These are phyloP conservation scores for Hypoxylon intermedium DNA, from an alignment of 495 filamentous ascomycete genomes.

Conservation along the genomic window DNA sequence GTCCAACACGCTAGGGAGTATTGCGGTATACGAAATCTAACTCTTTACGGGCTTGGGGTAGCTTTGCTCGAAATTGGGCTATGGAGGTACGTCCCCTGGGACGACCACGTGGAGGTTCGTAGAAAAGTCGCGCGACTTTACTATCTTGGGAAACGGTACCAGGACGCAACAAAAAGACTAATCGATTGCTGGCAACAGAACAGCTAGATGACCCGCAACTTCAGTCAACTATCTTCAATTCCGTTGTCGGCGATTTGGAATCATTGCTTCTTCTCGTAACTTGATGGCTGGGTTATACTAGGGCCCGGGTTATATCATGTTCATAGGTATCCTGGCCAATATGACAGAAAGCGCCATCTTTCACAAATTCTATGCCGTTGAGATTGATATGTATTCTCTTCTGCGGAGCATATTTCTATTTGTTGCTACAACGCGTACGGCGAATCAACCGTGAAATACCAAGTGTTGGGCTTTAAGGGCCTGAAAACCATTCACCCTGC, in stretches of 20 bases:
- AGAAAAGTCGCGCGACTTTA: not conserved
- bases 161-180: slow-evolving; percentile 7
- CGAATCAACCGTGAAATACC: no score
- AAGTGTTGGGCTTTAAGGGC: no score
- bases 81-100: slow-evolving; percentile 22
- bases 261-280: not conserved
- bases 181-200: slow-evolving; percentile 16
- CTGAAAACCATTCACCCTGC: no score
- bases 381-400: no score
- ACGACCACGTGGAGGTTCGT: slow-evolving; percentile 15
- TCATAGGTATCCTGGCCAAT: no score
- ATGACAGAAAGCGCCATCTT: no score
- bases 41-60: slow-evolving; percentile 37
- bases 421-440: no score
- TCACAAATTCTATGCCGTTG: no score
- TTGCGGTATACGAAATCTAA: slow-evolving; percentile 36
- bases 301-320: no score
- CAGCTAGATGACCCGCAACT: not conserved
- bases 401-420: no score
- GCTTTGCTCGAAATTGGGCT: slow-evolving; percentile 38
- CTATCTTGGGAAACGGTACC: slow-evolving; percentile 8
- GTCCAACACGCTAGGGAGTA: slow-evolving; percentile 25
- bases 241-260: slow-evolving; percentile 8
- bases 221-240: slow-evolving; percentile 11
- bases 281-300: no score